Evolutionary conservation across 2,329 filamentous ascomycete genomes (phyloP), one percentile per base, ranked within the genome.

Genomic region (Ilyonectria mors-panacis): DNA sequence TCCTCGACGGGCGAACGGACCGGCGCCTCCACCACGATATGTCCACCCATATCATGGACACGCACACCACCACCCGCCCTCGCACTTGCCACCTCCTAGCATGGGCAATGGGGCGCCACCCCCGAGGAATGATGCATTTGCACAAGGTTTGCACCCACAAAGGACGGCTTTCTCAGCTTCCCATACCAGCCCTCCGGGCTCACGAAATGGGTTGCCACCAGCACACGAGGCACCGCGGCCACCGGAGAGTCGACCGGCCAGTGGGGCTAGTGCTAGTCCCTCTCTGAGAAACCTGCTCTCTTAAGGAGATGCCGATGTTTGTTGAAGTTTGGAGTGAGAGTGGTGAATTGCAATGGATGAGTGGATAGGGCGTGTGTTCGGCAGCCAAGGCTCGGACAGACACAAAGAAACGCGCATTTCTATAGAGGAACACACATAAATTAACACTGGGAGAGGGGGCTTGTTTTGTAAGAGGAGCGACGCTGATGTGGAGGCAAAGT

Each of bases 231-330:
- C 71, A 17, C 69, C 69, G 70, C 77, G 79, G 30, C 73, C 77
- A 35, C 71, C 82, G 62, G 85, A 87, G 55, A 78, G 68, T 21
- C 82, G 86, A 54, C 83, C 86, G 35, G 81, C 86, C 33, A 88
- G 87, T 57, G 92, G 92, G n/a, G 92, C 92, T 4, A 94, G 93
- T 75, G 92, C 92, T 17, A 94, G 91, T 75, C 92, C 93, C 12
- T 94, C 92, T 10, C 79, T 95, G 68, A 89, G 91, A 73, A 94
- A 95, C 75, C 80, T 95, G 55, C 85, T 95, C 60, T 92, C 89
- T 54, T 94, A 80, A 82, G 23, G 6, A 23, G 3, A 37, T 19
- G 26, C 7, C 23, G 44, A 21, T 28, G 23, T 3, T 42, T 13
- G 39, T 35, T 42, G 15, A 54, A 19, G 30, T 21, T 48, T 23